Evolutionary conservation across 2,329 filamentous ascomycete species (phyloP).

Genomic region (Paracoccidioides lutzii): DNA sequence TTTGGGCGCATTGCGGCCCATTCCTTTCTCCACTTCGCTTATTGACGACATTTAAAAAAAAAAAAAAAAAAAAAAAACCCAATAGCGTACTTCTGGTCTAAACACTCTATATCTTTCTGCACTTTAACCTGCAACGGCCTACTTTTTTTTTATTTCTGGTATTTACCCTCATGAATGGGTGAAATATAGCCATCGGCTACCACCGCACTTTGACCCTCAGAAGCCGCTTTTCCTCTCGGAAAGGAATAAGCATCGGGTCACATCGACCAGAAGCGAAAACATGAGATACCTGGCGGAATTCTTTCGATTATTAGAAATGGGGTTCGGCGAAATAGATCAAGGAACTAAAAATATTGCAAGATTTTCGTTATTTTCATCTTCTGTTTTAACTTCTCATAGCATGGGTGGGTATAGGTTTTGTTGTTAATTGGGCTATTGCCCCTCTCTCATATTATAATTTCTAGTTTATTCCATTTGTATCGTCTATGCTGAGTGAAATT

Average conservation of each 20-base stretch:
- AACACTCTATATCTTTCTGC: background rate
- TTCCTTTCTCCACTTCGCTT: background rate
- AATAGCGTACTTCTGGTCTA: constrained; percentile 15
- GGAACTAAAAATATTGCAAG: background rate
- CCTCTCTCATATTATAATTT: background rate
- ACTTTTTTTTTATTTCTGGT: constrained; percentile 5
- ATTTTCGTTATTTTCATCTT: background rate
- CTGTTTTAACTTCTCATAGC: background rate
- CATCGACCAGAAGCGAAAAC: background rate
- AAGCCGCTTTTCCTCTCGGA: background rate
- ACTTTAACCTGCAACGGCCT: constrained; percentile 8
- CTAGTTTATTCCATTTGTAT: background rate
- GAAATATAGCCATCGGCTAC: background rate
- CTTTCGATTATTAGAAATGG: background rate
- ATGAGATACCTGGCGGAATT: background rate
- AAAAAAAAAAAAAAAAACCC: too few relatives aligned
- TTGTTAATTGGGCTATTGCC: background rate
- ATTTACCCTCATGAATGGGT: background rate
- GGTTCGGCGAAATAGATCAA: background rate
- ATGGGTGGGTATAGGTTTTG: background rate
- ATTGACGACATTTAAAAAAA: background rate
- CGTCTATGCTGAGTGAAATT: background rate
- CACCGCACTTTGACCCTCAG: too few relatives aligned
- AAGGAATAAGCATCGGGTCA: background rate
- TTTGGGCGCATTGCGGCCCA: constrained; percentile 3